Evolutionary conservation across 805 yeast species (phyloP).

Genomic region (Sugiyamaella valdiviana): DNA sequence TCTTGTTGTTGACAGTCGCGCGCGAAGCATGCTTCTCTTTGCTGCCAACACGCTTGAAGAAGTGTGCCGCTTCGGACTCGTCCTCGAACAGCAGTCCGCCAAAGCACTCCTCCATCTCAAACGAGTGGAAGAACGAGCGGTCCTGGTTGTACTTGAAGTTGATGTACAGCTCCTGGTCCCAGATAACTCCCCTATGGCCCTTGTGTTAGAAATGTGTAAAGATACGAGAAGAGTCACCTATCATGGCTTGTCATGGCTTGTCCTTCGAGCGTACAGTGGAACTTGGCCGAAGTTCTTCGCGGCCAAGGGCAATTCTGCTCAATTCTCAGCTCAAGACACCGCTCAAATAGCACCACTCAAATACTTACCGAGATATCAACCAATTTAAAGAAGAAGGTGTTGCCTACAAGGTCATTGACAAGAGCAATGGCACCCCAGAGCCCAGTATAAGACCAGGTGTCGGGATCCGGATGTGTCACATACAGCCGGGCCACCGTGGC

Average conservation of each 20-base stretch:
- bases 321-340: neutral
- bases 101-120: constrained; percentile 84
- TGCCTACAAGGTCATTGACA: constrained; percentile 91
- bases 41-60: constrained; percentile 66
- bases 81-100: constrained; percentile 89
- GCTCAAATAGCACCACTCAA: constrained; percentile 5
- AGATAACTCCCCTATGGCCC: constrained; percentile 73
- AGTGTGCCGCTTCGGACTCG: constrained; percentile 78
- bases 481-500: constrained; percentile 87
- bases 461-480: constrained; percentile 80
- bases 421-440: constrained; percentile 78
- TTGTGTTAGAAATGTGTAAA: too few relatives aligned
- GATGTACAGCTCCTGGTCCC: constrained; percentile 95
- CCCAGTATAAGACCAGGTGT: constrained; percentile 83
- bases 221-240: too few relatives aligned
- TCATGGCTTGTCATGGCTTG: too few relatives aligned
- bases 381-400: constrained; percentile 82
- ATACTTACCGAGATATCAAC: constrained; percentile 60
- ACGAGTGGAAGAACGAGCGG: constrained; percentile 88
- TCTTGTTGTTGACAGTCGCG: constrained; percentile 77
- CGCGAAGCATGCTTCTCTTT: constrained; percentile 82
- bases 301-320: too few relatives aligned
- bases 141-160: constrained; percentile 90
- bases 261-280: too few relatives aligned
- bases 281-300: constrained; percentile 34